Conservation (phyloP, 352 stramenopile species). For the Globisporangium splendens region DNA sequence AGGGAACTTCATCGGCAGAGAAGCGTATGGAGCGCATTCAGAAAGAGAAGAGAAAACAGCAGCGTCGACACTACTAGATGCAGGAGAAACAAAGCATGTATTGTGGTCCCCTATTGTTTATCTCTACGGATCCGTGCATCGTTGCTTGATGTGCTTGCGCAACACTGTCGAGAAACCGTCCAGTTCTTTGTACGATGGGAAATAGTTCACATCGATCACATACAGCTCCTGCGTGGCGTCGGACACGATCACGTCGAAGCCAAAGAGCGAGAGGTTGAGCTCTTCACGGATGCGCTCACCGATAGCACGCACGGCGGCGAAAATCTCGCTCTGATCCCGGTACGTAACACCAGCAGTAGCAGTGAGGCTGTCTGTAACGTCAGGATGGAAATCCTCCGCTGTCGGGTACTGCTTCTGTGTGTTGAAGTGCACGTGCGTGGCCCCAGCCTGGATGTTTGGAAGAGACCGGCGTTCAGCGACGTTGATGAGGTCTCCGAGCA, state of each 20-base stretch:
- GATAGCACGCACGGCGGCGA: conserved; percentile 52
- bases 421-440: conserved; percentile 71
- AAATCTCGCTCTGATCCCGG: conserved; percentile 47
- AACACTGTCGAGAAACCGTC: conserved; percentile 57
- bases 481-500: conserved; percentile 70
- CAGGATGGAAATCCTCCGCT: conserved; percentile 48
- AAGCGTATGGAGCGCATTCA: conserved; percentile 19
- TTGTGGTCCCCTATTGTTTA: not conserved
- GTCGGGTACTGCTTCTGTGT: conserved; percentile 79
- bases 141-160: conserved; percentile 53
- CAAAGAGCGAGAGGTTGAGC: conserved; percentile 71
- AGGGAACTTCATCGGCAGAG: conserved; percentile 2
- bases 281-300: conserved; percentile 56
- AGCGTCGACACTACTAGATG: not conserved
- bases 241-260: conserved; percentile 82
- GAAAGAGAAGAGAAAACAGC: conserved; percentile 15
- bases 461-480: conserved; percentile 73
- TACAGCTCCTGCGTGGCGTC: conserved; percentile 50
- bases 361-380: not conserved
- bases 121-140: conserved; percentile 23
- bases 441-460: conserved; percentile 56
- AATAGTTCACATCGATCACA: conserved; percentile 89
- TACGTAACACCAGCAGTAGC: not conserved
- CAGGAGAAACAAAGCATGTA: too few species aligned
- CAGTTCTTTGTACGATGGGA: conserved; percentile 83